Evolutionary conservation across 805 yeast species (phyloP).

Genomic region (Nakazawaea holstii): DNA sequence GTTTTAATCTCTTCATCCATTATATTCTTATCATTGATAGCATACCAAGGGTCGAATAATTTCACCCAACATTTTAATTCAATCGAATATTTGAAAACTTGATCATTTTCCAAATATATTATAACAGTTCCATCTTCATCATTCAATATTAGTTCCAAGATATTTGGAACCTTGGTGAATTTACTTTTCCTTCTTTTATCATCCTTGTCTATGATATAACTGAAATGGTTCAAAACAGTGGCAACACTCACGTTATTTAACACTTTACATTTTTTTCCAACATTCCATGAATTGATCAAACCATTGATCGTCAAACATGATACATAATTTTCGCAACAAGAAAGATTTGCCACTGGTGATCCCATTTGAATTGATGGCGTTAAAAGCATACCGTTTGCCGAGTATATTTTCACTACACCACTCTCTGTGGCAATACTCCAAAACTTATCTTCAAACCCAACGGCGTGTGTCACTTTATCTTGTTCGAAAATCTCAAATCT

Average conservation of each 20-base stretch:
- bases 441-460: slow-evolving; percentile 30
- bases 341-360: slow-evolving; percentile 32
- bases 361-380: slow-evolving; percentile 52
- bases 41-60: slow-evolving; percentile 34
- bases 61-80: slow-evolving; percentile 42
- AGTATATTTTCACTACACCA: slow-evolving; percentile 45
- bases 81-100: slow-evolving; percentile 36
- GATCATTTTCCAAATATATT: slow-evolving; percentile 31
- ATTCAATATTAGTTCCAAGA: slow-evolving; percentile 29
- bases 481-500: slow-evolving; percentile 41
- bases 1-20: background rate
- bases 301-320: slow-evolving; percentile 47
- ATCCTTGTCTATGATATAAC: slow-evolving; percentile 15
- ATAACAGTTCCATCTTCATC: slow-evolving; percentile 34
- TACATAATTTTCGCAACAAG: slow-evolving; percentile 28
- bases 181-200: slow-evolving; percentile 20
- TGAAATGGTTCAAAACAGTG: slow-evolving; percentile 39
- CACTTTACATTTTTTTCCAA: slow-evolving; percentile 28
- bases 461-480: slow-evolving; percentile 42
- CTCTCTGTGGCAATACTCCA: slow-evolving; percentile 55
- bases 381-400: slow-evolving; percentile 39
- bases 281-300: slow-evolving; percentile 44
- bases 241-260: slow-evolving; percentile 46
- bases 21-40: slow-evolving; percentile 1
- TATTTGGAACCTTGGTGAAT: slow-evolving; percentile 16